Percentiles rank a stretch among this genome's conserved stretches.
phyloP scores from a whole-genome alignment of 345 rosid genomes.

The Lepidium didymum region DNA sequence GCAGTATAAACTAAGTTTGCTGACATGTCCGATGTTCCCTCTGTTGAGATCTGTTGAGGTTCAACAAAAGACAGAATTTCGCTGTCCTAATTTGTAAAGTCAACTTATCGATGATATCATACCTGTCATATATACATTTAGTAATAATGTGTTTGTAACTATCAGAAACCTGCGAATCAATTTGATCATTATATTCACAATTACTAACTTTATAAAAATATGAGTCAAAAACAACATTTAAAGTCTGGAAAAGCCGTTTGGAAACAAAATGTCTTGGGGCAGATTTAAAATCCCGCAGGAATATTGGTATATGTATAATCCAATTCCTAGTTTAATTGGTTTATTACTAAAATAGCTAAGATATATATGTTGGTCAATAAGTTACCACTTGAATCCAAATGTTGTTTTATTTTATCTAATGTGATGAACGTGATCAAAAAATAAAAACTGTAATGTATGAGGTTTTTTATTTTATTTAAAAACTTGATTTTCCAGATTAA shows the following conservation, averaged over 20 bases:
- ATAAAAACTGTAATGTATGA: not conserved
- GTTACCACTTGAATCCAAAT: not conserved
- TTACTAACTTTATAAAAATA: not conserved
- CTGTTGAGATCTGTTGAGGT: constrained; percentile 9
- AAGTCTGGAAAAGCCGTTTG: not conserved
- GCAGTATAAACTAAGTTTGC: not conserved
- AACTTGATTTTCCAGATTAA: too few species aligned
- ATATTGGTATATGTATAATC: not conserved
- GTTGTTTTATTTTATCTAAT: not conserved
- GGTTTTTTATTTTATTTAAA: not conserved
- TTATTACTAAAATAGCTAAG: not conserved
- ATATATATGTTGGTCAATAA: not conserved
- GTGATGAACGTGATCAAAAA: not conserved
- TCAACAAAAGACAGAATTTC: constrained; percentile 16
- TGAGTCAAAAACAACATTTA: constrained; percentile 11
- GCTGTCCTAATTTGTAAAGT: constrained; percentile 5
- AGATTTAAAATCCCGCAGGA: constrained; percentile 9
- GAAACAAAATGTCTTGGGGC: not conserved
- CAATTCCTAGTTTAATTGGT: not conserved
- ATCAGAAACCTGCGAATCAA: constrained; percentile 3
- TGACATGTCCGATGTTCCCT: constrained; percentile 9
- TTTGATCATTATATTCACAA: not conserved
- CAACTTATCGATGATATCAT: constrained; percentile 23
- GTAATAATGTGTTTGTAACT: not conserved
- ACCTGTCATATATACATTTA: not conserved